Evolutionary conservation across 345 rosid species (phyloP), one percentile per base, ranked within the genome.

Genomic region (Linum trigynum): DNA sequence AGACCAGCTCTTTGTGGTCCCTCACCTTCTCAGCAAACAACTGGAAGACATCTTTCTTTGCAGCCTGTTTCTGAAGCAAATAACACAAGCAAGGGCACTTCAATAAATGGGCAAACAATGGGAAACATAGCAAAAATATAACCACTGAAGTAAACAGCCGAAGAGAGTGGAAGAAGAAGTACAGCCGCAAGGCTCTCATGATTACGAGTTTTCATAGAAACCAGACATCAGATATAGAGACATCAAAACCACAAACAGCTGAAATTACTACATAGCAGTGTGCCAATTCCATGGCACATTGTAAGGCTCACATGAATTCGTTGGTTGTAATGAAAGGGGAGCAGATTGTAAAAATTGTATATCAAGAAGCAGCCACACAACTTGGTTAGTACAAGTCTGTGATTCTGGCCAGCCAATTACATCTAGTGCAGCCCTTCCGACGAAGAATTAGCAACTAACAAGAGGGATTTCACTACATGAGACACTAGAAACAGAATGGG

Each of bases 1-100:
- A 92, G 71, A 80, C 96, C 81, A 92, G 74, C 14, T 80, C 91
- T 76, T 92, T 92, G 69, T 86, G 86, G 80, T 94, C 97, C 80
- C 99, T 90, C 73, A 90, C 89, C 85, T 86, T 94, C 88, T 94
- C 99, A 66, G 99, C 96, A 86, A 94, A 94, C 82, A 90, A 65
- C 86, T 90, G 97, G 77, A 83, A 88, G 64, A 79, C 81, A 82
- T 94, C 99, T 78, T 84, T 90, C 81, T 90, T 86, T 65, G 84
- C 88, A 71, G 83, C 83, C 78, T 94, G 85, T 77, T 84, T 90
- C 99, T 88, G 67, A 71, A 37, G 57, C 60, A 41, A 53, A 11
- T 10, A 45, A 70, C 23, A 17, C 12, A 69, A 53, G 57, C 59
- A 65, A 69, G 32, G 32, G 32, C 32, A 45, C 9, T 4, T 59